Evolutionary conservation across 257 asterid genomes (phyloP).

Genomic region (Scutellaria baicalensis): DNA sequence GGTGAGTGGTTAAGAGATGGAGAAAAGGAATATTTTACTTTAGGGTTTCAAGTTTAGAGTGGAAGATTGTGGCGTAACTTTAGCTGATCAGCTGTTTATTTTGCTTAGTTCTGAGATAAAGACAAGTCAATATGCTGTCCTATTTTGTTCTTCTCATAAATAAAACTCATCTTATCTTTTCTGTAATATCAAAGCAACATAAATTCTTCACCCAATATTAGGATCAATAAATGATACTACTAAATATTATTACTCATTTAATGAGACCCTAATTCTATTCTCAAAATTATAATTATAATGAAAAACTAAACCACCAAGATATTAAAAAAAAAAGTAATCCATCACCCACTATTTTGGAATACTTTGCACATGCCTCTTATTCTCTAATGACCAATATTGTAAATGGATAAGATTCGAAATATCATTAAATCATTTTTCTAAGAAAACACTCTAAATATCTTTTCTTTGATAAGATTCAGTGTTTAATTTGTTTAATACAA

Average conservation of each 20-base stretch:
- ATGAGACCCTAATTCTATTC: too few species aligned
- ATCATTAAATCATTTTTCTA: too few species aligned
- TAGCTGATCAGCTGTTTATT: slow-evolving; percentile 39
- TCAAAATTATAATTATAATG: background rate
- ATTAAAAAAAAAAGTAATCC: background rate
- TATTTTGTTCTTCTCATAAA: background rate
- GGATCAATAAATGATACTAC: too few species aligned
- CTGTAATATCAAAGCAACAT: background rate
- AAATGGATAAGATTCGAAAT: background rate
- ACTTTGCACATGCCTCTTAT: slow-evolving; percentile 11
- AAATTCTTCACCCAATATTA: too few species aligned
- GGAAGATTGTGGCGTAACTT: slow-evolving; percentile 43
- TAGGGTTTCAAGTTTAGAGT: slow-evolving; percentile 37
- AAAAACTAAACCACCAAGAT: background rate
- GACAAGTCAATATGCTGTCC: slow-evolving; percentile 27
- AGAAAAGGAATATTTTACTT: slow-evolving; percentile 20
- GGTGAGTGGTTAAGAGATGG: slow-evolving; percentile 43
- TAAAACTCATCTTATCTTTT: background rate
- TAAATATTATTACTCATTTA: too few species aligned
- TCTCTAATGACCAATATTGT: background rate
- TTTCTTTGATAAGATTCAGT: background rate
- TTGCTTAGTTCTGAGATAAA: slow-evolving; percentile 23
- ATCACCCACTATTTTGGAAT: slow-evolving; percentile 4
- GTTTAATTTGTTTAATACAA: background rate
- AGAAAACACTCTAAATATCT: background rate